These are phyloP conservation scores for Fusarium cicatricum DNA, from an alignment of 2,329 filamentous ascomycete species.

Conservation along the genomic window DNA sequence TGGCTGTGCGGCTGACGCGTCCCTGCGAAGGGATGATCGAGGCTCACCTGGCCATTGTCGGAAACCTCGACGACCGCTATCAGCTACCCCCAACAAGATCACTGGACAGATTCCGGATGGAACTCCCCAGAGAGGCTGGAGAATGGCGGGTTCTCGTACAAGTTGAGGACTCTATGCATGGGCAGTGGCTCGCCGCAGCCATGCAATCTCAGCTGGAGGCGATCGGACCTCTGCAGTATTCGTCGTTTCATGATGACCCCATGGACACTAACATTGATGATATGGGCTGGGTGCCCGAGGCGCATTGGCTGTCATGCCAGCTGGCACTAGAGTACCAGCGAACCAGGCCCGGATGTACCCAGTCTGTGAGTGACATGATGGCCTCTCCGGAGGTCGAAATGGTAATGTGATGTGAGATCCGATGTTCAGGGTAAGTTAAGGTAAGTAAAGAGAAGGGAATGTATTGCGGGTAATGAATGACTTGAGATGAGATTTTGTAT, in stretches of 20 bases:
- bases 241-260: background rate
- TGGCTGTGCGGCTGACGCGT: background rate
- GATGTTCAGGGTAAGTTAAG: no score
- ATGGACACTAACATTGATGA: background rate
- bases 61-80: background rate
- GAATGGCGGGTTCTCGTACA: background rate
- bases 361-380: no score
- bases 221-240: background rate
- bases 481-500: no score
- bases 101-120: background rate
- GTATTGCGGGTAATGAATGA: no score
- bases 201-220: background rate
- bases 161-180: background rate
- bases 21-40: background rate
- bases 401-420: no score
- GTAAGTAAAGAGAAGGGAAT: no score
- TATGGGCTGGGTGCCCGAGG: background rate
- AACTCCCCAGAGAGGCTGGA: background rate
- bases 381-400: no score
- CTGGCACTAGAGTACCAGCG: no score
- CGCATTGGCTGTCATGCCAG: no score
- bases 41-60: background rate
- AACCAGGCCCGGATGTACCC: no score
- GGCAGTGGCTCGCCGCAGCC: background rate
- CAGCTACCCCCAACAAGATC: background rate